Evolutionary conservation across 805 yeast species (phyloP).

Genomic region (Tetrapisispora namnaoensis): DNA sequence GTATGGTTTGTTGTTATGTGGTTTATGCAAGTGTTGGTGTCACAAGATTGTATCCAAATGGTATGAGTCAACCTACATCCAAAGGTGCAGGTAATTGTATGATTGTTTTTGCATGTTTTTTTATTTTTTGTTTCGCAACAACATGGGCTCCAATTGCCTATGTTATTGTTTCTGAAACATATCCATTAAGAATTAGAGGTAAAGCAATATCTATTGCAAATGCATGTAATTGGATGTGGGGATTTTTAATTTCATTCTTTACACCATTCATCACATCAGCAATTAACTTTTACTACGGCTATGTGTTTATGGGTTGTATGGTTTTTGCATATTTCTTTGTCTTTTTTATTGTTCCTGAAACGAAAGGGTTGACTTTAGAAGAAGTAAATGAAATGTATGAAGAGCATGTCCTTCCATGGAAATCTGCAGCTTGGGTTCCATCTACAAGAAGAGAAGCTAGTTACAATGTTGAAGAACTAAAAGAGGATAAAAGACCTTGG

Average conservation of each 20-base stretch:
- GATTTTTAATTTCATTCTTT: slow-evolving; percentile 59
- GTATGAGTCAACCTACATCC: slow-evolving; percentile 23
- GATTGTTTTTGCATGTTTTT: slow-evolving; percentile 65
- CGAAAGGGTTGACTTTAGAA: slow-evolving; percentile 73
- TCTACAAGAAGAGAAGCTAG: slow-evolving; percentile 30
- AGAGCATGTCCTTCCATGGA: slow-evolving; percentile 36
- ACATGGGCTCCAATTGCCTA: slow-evolving; percentile 72
- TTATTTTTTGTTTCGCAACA: slow-evolving; percentile 64
- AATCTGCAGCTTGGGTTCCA: slow-evolving; percentile 45
- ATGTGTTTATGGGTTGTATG: slow-evolving; percentile 52
- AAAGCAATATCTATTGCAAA: slow-evolving; percentile 50
- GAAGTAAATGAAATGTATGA: slow-evolving; percentile 63
- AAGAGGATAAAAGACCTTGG: slow-evolving; percentile 24
- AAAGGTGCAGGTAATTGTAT: slow-evolving; percentile 57
- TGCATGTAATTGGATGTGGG: slow-evolving; percentile 61
- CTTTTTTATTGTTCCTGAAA: slow-evolving; percentile 64
- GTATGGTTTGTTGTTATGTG: slow-evolving; percentile 39
- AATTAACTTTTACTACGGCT: slow-evolving; percentile 67
- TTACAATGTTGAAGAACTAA: slow-evolving; percentile 22
- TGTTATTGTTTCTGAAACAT: slow-evolving; percentile 59
- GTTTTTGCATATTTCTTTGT: slow-evolving; percentile 53
- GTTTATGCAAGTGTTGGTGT: slow-evolving; percentile 58
- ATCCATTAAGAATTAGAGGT: slow-evolving; percentile 63
- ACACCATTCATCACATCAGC: slow-evolving; percentile 63
- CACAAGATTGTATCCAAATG: slow-evolving; percentile 36